These are phyloP conservation scores for Suillus hirtellus DNA, from an alignment of 768 basidiomycete species.

Conservation along the genomic window DNA sequence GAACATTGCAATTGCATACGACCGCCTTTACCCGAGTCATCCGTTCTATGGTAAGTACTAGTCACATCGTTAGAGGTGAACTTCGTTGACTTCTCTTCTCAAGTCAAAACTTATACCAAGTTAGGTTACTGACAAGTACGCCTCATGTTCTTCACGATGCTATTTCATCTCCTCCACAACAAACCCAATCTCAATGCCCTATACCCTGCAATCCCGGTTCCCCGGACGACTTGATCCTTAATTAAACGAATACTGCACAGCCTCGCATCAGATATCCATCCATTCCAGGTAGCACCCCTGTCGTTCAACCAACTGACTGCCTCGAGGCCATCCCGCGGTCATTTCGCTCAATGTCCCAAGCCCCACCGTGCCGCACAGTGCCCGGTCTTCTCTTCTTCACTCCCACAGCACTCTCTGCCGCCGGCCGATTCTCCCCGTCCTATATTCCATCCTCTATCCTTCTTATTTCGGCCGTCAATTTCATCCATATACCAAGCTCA, in stretches of 20 bases:
- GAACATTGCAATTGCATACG: neutral
- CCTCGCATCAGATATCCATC: neutral
- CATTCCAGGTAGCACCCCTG: neutral
- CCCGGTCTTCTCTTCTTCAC: slow-evolving; percentile 4
- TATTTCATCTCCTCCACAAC: slow-evolving; percentile 3
- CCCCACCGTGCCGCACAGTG: slow-evolving; percentile 6
- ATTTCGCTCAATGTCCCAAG: slow-evolving; percentile 1
- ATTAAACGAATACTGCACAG: slow-evolving; percentile 1
- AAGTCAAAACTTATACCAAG: neutral
- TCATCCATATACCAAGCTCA: neutral
- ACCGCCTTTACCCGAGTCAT: neutral
- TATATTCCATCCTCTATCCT: neutral
- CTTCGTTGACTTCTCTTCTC: neutral
- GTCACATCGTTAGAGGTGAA: neutral
- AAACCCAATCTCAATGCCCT: slow-evolving; percentile 9
- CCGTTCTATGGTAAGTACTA: neutral
- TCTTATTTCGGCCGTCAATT: neutral
- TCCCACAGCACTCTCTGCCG: neutral
- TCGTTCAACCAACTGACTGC: neutral
- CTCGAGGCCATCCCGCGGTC: slow-evolving; percentile 7
- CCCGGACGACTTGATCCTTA: slow-evolving; percentile 9
- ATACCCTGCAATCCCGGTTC: neutral
- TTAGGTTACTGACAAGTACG: neutral
- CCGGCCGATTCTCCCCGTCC: neutral
- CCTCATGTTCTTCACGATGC: slow-evolving; percentile 5